Evolutionary conservation across 148 eudicot genomes (phyloP).

Genomic region (Agrostemma githago): DNA sequence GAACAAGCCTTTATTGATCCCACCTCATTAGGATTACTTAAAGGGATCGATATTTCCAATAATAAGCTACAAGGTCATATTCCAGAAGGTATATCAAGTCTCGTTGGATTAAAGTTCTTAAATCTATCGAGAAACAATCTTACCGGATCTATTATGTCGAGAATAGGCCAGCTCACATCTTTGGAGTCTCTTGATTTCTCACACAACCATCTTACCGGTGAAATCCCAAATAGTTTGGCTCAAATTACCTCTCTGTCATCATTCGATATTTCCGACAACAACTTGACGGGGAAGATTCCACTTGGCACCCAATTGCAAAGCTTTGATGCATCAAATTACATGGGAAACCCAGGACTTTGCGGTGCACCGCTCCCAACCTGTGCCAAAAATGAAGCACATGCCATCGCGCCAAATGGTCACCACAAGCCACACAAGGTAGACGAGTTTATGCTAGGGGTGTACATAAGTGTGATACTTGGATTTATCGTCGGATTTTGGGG

Average conservation of each 20-base stretch:
- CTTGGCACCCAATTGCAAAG: not conserved
- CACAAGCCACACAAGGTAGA: not conserved
- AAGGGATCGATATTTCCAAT: not conserved
- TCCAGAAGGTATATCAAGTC: too few relatives aligned
- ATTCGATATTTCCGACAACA: too few relatives aligned
- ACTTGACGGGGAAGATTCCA: slow-evolving; percentile 5
- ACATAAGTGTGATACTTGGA: slow-evolving; percentile 18
- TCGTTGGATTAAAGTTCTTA: too few relatives aligned
- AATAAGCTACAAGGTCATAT: too few relatives aligned
- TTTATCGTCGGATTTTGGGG: not conserved
- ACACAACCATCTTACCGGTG: too few relatives aligned
- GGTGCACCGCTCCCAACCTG: slow-evolving; percentile 1
- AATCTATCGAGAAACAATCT: too few relatives aligned
- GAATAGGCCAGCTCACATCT: too few relatives aligned
- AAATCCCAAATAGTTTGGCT: too few relatives aligned
- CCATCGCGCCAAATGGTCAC: not conserved
- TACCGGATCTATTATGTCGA: too few relatives aligned
- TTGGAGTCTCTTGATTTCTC: too few relatives aligned
- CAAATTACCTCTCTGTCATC: too few relatives aligned
- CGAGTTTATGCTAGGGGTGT: slow-evolving; percentile 10
- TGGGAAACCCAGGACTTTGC: slow-evolving; percentile 10
- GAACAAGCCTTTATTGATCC: not conserved
- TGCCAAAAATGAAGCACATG: not conserved
- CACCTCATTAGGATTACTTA: not conserved
- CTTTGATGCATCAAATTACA: slow-evolving; percentile 3